A percentile compares a stretch with the other conserved stretches of the same genome.
These are phyloP conservation scores for Starmerella geochares DNA, from an alignment of 805 yeast genomes.

Conservation along the genomic window DNA sequence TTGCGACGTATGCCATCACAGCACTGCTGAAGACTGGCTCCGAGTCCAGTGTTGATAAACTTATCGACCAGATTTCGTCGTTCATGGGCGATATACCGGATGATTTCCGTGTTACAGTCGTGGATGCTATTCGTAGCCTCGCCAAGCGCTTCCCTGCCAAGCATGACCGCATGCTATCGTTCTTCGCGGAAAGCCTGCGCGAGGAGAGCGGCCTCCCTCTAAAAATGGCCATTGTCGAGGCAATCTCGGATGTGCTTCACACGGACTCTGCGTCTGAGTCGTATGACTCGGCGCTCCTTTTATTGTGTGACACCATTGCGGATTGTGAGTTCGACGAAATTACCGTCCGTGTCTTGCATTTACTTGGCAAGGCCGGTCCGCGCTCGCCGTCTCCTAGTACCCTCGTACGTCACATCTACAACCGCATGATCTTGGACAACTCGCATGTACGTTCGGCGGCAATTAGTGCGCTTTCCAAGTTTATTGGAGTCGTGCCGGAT, in stretches of 20 bases:
- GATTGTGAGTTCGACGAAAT: conserved; percentile 95
- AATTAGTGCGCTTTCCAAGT: conserved; percentile 81
- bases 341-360: conserved; percentile 81
- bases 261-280: conserved; percentile 16
- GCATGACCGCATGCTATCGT: conserved; percentile 68
- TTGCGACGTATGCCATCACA: conserved; percentile 94
- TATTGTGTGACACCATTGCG: conserved; percentile 91
- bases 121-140: conserved; percentile 86
- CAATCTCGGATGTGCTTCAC: conserved; percentile 81
- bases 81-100: conserved; percentile 91
- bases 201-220: conserved; percentile 84
- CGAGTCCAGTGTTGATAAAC: conserved; percentile 75
- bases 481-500: conserved; percentile 66
- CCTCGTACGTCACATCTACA: conserved; percentile 91
- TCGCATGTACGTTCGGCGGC: conserved; percentile 94
- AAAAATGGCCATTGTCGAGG: conserved; percentile 82
- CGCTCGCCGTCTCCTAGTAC: conserved; percentile 71
- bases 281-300: conserved; percentile 53
- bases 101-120: conserved; percentile 87
- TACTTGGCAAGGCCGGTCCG: conserved; percentile 93
- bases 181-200: conserved; percentile 72
- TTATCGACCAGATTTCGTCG: conserved; percentile 74
- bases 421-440: conserved; percentile 91
- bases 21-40: conserved; percentile 92
- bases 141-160: conserved; percentile 89